Percentiles rank a stretch among this genome's conserved stretches.
These are phyloP conservation scores for Diaporthe ilicicola DNA, from an alignment of 2,329 filamentous ascomycete species.

Conservation along the genomic window DNA sequence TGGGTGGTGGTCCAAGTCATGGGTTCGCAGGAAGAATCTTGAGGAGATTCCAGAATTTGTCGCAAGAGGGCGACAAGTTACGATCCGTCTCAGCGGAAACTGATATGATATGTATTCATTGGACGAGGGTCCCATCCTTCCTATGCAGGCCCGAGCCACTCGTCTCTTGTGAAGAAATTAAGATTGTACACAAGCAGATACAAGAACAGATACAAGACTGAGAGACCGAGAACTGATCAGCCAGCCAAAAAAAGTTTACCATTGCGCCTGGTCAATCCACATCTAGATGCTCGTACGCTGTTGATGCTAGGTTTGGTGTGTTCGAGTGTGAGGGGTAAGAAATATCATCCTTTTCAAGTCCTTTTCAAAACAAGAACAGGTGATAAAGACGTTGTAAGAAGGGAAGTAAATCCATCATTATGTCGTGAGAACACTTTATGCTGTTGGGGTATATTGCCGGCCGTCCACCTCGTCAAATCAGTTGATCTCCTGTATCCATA, in stretches of 20 bases:
- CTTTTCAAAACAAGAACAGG: not conserved
- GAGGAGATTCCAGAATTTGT: not conserved
- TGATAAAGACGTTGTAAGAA: constrained; percentile 9
- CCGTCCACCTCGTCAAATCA: constrained; percentile 20
- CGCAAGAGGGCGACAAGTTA: not conserved
- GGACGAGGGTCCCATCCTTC: not conserved
- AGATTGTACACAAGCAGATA: constrained; percentile 19
- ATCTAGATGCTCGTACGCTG: constrained; percentile 33
- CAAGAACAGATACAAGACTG: constrained; percentile 5
- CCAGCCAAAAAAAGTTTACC: not conserved
- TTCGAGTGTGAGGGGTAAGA: not conserved
- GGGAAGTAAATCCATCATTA: constrained; percentile 31
- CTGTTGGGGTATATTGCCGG: constrained; percentile 32
- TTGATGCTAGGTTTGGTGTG: constrained; percentile 28
- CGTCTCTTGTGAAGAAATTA: constrained; percentile 5
- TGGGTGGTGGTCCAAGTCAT: not conserved
- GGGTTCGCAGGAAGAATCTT: not conserved
- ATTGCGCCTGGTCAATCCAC: constrained; percentile 25
- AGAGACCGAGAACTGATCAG: not conserved
- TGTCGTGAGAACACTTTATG: constrained; percentile 29
- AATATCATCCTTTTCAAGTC: not conserved
- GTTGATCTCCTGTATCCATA: constrained; percentile 45
- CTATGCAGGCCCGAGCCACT: constrained; percentile 15
- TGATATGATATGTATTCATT: not conserved
- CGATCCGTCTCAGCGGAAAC: constrained; percentile 9